These are phyloP conservation scores for Phanerochaete carnosa DNA, from an alignment of 768 basidiomycete genomes.

Conservation along the genomic window DNA sequence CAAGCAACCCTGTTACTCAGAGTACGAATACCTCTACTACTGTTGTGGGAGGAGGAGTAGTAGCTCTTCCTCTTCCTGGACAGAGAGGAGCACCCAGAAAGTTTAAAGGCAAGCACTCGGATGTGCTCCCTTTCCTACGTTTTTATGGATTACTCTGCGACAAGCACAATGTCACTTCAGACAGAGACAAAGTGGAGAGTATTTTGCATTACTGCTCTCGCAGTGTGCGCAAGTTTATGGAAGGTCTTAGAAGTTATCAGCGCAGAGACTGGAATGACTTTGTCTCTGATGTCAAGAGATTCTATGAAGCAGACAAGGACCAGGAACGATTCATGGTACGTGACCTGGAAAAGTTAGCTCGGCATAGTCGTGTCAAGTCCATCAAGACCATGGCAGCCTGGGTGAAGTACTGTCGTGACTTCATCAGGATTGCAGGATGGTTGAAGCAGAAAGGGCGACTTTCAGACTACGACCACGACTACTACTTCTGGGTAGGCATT, in stretches of 20 bases:
- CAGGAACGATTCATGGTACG: neutral
- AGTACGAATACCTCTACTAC: neutral
- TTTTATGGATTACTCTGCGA: constrained; percentile 14
- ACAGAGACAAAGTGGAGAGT: constrained; percentile 6
- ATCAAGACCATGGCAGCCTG: neutral
- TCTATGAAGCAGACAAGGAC: constrained; percentile 13
- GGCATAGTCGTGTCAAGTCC: neutral
- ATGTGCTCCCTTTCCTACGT: constrained; percentile 15
- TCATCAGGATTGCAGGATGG: too few relatives aligned
- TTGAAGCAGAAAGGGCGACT: too few relatives aligned
- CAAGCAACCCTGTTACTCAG: too few relatives aligned
- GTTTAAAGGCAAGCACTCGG: constrained; percentile 17
- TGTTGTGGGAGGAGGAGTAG: too few relatives aligned
- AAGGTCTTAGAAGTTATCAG: constrained; percentile 5
- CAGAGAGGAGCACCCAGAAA: constrained; percentile 16
- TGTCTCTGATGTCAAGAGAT: constrained; percentile 2
- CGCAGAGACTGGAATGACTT: constrained; percentile 5
- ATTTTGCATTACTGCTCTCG: constrained; percentile 16
- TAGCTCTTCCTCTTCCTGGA: constrained; percentile 16
- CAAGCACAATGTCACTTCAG: constrained; percentile 1
- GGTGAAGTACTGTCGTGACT: neutral
- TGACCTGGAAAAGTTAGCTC: neutral
- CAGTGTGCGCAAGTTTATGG: constrained; percentile 12
- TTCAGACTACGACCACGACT: too few relatives aligned
- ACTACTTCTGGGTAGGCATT: constrained; percentile 1